Percentiles rank a stretch among this genome's conserved stretches.
Evolutionary conservation across 352 stramenopile genomes (phyloP).

Genomic region (Pythium phragmitis): DNA sequence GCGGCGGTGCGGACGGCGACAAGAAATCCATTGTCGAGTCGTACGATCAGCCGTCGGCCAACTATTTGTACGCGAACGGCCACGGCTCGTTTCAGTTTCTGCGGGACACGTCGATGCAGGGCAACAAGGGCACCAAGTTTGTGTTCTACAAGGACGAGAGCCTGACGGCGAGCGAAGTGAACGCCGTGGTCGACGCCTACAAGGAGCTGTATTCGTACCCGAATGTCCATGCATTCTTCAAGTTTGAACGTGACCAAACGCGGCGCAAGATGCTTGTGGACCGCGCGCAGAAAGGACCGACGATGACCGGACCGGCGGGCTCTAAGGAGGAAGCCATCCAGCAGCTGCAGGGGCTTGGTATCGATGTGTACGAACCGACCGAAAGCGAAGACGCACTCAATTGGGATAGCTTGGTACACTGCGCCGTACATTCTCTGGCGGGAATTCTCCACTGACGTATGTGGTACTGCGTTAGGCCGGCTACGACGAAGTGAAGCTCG

Average conservation of each 20-base stretch:
- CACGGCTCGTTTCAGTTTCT: constrained; percentile 85
- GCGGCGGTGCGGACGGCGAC: constrained; percentile 23
- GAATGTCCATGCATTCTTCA: constrained; percentile 75
- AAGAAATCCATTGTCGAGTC: constrained; percentile 64
- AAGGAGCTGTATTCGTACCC: constrained; percentile 82
- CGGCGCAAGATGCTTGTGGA: constrained; percentile 54
- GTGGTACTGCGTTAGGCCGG: constrained; percentile 51
- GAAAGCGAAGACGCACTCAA: constrained; percentile 60
- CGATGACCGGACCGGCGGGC: constrained; percentile 27
- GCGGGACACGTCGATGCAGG: constrained; percentile 46
- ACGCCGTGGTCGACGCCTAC: constrained; percentile 81
- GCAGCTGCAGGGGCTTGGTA: constrained; percentile 72
- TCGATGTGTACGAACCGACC: constrained; percentile 76
- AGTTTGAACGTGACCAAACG: constrained; percentile 58
- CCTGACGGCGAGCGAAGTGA: constrained; percentile 61
- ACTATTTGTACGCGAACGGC: constrained; percentile 71
- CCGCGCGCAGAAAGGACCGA: constrained; percentile 19
- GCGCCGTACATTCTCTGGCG: background rate
- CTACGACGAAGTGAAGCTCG: constrained; percentile 88
- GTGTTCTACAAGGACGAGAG: constrained; percentile 89
- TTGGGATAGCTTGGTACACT: constrained; percentile 77
- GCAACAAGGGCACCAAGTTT: constrained; percentile 47
- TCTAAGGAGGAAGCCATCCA: constrained; percentile 79
- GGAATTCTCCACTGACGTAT: background rate
- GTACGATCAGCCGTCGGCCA: constrained; percentile 68